These are phyloP conservation scores for Malus sieversii DNA, from an alignment of 306 rosid species.

Conservation along the genomic window DNA sequence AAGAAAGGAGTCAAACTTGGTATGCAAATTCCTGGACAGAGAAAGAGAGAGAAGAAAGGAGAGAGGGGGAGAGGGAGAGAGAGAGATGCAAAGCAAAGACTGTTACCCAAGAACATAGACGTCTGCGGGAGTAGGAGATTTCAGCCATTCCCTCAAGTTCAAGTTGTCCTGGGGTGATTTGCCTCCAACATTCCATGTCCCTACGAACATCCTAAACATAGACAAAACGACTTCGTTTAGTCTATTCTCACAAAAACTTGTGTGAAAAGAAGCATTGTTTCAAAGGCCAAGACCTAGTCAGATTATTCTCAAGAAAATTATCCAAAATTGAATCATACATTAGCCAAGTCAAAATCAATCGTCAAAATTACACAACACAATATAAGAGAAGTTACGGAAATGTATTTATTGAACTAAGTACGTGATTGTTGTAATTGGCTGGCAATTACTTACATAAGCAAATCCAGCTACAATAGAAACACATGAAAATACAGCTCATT, in stretches of 20 bases:
- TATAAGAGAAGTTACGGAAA: background rate
- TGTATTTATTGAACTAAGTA: background rate
- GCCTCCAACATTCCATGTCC: conserved; percentile 99
- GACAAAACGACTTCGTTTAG: background rate
- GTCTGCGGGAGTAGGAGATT: conserved; percentile 51
- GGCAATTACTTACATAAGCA: rapidly evolving
- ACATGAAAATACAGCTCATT: too few relatives aligned
- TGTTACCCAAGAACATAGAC: conserved; percentile 76
- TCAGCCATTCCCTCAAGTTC: conserved; percentile 69
- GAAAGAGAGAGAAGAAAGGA: background rate
- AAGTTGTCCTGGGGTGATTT: conserved; percentile 57
- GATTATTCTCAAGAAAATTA: background rate
- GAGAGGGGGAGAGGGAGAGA: background rate
- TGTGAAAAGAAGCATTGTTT: background rate
- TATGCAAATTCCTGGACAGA: background rate
- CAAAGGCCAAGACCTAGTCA: background rate
- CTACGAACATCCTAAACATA: conserved; percentile 61
- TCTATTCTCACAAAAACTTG: background rate
- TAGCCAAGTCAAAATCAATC: too few relatives aligned
- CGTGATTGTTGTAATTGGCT: background rate
- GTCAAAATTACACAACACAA: background rate
- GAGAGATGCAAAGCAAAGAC: background rate
- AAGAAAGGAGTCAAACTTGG: background rate
- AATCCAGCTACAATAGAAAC: background rate
- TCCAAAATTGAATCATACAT: too few relatives aligned